These are phyloP conservation scores for Rhodotorula glutinis DNA, from an alignment of 1,284 basidiomycete species.

Conservation along the genomic window DNA sequence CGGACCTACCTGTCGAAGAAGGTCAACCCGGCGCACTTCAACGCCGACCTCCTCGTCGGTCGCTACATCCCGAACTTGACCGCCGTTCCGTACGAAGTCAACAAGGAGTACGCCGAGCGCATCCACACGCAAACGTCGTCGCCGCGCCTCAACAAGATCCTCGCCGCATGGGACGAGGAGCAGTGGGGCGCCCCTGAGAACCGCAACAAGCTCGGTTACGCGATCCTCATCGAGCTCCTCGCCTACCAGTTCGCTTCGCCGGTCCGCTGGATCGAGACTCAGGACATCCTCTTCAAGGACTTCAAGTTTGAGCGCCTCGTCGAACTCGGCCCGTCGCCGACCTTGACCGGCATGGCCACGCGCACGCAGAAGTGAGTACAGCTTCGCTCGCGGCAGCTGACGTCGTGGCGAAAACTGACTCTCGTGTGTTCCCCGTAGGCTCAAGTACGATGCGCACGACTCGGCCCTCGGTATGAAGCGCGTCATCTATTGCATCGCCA, in stretches of 20 bases:
- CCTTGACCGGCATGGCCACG: slow-evolving; percentile 91
- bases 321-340: slow-evolving; percentile 94
- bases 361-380: slow-evolving; percentile 58
- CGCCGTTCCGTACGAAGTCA: slow-evolving; percentile 88
- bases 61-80: slow-evolving; percentile 98
- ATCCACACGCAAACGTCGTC: slow-evolving; percentile 85
- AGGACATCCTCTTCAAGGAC: slow-evolving; percentile 86
- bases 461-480: slow-evolving; percentile 77
- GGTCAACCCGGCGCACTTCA: slow-evolving; percentile 83
- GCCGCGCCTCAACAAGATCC: slow-evolving; percentile 77
- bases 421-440: slow-evolving; percentile 60
- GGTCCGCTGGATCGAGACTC: slow-evolving; percentile 98
- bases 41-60: slow-evolving; percentile 85
- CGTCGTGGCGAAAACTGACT: not conserved
- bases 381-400: not conserved
- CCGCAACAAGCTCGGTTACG: slow-evolving; percentile 88
- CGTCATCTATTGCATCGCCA: slow-evolving; percentile 85
- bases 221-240: slow-evolving; percentile 90
- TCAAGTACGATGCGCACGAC: slow-evolving; percentile 89
- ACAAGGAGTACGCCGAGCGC: slow-evolving; percentile 84
- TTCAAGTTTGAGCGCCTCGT: slow-evolving; percentile 91
- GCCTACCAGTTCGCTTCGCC: slow-evolving; percentile 89
- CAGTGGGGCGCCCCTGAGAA: slow-evolving; percentile 77
- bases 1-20: slow-evolving; percentile 95
- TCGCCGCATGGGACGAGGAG: slow-evolving; percentile 90